Base-by-base conservation (phyloP, 352 stramenopile species). In the Pythium coloratum region DNA sequence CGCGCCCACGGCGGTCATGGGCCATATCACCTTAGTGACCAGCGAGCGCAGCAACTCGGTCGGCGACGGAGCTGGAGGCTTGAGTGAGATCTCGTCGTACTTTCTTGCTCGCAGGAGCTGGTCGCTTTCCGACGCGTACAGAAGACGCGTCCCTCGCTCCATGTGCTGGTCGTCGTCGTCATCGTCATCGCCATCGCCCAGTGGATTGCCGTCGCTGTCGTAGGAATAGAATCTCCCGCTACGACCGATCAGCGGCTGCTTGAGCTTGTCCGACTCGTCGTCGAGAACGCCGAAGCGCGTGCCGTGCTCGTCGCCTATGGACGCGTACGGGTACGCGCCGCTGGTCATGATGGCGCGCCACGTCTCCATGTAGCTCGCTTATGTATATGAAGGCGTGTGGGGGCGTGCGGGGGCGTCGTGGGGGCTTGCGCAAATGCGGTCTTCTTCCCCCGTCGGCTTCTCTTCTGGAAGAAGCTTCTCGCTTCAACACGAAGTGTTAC, bases 161-260 rank as follows among this genome's bases (percentile, higher is more conserved):
- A 28, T 42, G 20, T 24, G 47, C 28, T 55, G 13, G 6, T 46
- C 26, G 30, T 67, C 49, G 18, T 67, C 59, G 12, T 66, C 55
- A 1, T 55, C 59, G 5, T 58, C 59, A 10, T n/a, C 55, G 1
- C 65, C 55, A 13, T 65, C 57, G 14, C 13, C 34, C 32, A 38
- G 2, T 2, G 33, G 64, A 16, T 60, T 54, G 46, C 59, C 26
- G 8, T 73, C 67, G 58, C 62, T 63, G 46, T 71, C 55, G 38
- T 72, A 49, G 3, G 20, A 32, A 50, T 70, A 64, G 24, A 64
- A 34, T 13, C 24, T 28, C 24, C 70, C 62, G 18, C 70, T 55
- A n/a, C 49, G 49, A n/a, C 63, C 60, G 65, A 82, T 76, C 13
- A 82, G 68, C 55, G 76, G 76, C 67, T 80, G 72, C 51, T 73